A percentile compares a stretch with the other conserved stretches of the same genome.
Evolutionary conservation across 345 rosid genomes (phyloP).

Genomic region (Pistacia integerrima): DNA sequence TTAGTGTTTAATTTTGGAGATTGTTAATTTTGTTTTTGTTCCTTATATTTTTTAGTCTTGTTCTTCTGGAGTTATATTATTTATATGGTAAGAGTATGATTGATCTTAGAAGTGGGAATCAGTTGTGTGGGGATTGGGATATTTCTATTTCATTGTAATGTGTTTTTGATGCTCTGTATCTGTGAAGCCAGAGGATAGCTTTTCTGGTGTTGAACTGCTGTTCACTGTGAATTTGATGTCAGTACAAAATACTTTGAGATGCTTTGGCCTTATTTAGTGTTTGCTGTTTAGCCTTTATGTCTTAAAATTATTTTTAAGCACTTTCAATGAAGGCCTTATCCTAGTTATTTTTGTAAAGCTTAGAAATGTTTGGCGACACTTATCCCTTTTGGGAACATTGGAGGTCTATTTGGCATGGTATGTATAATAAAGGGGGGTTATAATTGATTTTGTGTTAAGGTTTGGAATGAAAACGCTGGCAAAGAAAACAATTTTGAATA

Average conservation of each 20-base stretch:
- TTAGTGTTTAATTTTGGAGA: neutral
- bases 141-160: neutral
- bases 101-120: neutral
- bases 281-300: neutral
- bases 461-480: neutral
- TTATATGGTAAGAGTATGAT: neutral
- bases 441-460: neutral
- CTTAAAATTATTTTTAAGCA: neutral
- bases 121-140: neutral
- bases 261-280: neutral
- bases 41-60: neutral
- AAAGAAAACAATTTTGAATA: neutral
- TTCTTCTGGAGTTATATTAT: neutral
- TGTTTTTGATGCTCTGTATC: neutral
- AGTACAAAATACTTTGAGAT: neutral
- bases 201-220: neutral
- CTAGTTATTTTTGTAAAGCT: neutral
- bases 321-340: constrained; percentile 1
- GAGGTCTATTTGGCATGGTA: neutral
- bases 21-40: neutral
- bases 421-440: neutral
- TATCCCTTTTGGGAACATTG: neutral
- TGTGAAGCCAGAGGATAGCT: neutral
- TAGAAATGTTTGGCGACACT: neutral
- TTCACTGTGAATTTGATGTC: neutral